These are phyloP conservation scores for Aspergillus carlsbadensis DNA, from an alignment of 495 filamentous ascomycete genomes.

Conservation along the genomic window DNA sequence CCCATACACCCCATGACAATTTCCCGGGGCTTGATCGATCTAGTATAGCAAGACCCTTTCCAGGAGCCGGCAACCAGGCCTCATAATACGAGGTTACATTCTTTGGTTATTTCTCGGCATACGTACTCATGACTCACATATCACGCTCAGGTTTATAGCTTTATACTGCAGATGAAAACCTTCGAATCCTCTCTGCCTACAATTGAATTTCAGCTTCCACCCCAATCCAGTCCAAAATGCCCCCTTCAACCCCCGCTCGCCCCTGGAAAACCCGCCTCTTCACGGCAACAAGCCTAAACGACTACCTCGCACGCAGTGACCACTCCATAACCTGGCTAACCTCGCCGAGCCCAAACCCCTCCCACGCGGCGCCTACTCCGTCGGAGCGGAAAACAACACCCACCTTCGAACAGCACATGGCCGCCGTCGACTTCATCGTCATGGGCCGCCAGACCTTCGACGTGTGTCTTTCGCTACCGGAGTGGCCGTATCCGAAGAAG, in stretches of 20 bases:
- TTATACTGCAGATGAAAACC: too few relatives aligned
- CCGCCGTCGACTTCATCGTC: conserved; percentile 11
- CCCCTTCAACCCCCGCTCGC: neutral
- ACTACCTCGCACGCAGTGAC: conserved; percentile 9
- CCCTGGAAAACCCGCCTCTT: conserved; percentile 10
- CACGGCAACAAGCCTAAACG: conserved; percentile 15
- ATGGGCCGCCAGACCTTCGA: conserved; percentile 16
- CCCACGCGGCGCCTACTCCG: neutral
- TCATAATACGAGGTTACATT: too few relatives aligned
- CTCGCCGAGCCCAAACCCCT: neutral
- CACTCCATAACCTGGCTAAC: conserved; percentile 13
- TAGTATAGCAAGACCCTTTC: too few relatives aligned
- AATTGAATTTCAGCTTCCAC: too few relatives aligned
- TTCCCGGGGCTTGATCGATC: too few relatives aligned
- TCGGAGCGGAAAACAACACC: neutral
- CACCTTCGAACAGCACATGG: conserved; percentile 9
- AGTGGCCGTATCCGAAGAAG: conserved; percentile 13
- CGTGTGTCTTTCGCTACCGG: neutral
- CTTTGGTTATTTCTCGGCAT: too few relatives aligned
- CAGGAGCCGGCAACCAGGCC: too few relatives aligned
- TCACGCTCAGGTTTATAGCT: too few relatives aligned
- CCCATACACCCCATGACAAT: too few relatives aligned
- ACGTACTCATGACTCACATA: too few relatives aligned
- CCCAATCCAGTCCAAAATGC: too few relatives aligned
- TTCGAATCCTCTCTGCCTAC: too few relatives aligned